Percentiles rank a stretch among this genome's conserved stretches.
Conservation (phyloP, 768 basidiomycete genomes). For the Agrocybe praecox region DNA sequence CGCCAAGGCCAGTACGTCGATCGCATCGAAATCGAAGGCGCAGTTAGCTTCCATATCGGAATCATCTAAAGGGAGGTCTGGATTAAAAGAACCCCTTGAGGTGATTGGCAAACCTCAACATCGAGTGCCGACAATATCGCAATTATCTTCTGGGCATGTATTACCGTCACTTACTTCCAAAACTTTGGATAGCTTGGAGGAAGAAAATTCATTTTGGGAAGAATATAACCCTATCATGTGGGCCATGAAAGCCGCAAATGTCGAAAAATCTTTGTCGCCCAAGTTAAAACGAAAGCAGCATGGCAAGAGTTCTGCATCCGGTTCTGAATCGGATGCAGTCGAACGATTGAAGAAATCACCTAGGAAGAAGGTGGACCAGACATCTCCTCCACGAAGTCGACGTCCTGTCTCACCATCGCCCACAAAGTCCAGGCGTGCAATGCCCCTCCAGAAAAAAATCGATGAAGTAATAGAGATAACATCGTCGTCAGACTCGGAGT, state of each 20-base stretch:
- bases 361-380: slow-evolving; percentile 13
- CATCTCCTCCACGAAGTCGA: slow-evolving; percentile 3
- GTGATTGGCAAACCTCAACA: neutral
- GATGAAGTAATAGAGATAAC: slow-evolving; percentile 16
- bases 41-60: neutral
- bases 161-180: too few relatives aligned
- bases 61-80: neutral
- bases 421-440: neutral
- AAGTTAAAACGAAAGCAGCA: slow-evolving; percentile 17
- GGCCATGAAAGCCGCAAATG: neutral
- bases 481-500: slow-evolving; percentile 22
- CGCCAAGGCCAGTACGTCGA: neutral
- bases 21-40: neutral
- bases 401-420: slow-evolving; percentile 15
- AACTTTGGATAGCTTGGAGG: neutral
- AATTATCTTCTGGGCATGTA: too few relatives aligned
- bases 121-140: neutral
- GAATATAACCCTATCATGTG: slow-evolving; percentile 1
- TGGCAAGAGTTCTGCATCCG: neutral
- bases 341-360: slow-evolving; percentile 19
- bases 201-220: neutral
- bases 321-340: slow-evolving; percentile 6
- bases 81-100: neutral
- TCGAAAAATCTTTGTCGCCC: neutral
- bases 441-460: neutral